Evolutionary conservation across 2,329 filamentous ascomycete species (phyloP).

Genomic region (Cordyceps javanica): DNA sequence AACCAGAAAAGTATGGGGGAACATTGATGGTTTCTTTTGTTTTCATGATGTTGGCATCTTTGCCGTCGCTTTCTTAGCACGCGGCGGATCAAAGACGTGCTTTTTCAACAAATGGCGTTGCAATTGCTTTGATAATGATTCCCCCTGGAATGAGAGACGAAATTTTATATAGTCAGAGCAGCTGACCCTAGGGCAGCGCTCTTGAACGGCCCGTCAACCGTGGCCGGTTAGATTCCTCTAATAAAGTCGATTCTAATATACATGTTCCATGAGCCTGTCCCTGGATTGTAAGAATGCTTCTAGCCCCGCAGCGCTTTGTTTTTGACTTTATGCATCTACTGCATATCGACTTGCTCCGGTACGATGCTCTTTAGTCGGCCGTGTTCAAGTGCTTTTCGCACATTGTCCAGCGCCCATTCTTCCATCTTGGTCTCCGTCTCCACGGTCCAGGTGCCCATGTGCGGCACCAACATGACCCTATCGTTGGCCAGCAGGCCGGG

Average conservation of each 20-base stretch:
- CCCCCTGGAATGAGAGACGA: constrained; percentile 25
- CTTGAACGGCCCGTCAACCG: constrained; percentile 37
- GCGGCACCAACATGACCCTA: constrained; percentile 69
- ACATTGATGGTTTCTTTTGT: constrained; percentile 20
- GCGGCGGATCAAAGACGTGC: constrained; percentile 22
- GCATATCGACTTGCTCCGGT: constrained; percentile 53
- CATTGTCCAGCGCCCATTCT: constrained; percentile 66
- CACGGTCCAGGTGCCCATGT: constrained; percentile 79
- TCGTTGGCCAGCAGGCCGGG: constrained; percentile 64
- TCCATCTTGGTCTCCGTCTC: constrained; percentile 66
- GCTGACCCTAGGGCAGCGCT: background rate
- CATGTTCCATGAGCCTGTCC: background rate
- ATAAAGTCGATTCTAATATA: constrained; percentile 15
- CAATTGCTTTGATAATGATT: constrained; percentile 30
- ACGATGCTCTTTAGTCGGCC: constrained; percentile 63
- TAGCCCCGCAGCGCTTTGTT: background rate
- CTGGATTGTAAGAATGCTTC: background rate
- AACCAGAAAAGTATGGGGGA: constrained; percentile 17
- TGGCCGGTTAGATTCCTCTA: constrained; percentile 27
- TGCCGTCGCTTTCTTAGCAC: background rate
- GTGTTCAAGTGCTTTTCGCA: constrained; percentile 54
- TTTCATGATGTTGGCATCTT: constrained; percentile 13
- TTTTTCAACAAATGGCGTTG: constrained; percentile 37
- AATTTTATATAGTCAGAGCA: constrained; percentile 13
- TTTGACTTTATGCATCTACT: background rate